Conservation (phyloP, 2,329 filamentous ascomycete species). For the Aspergillus floridensis region DNA sequence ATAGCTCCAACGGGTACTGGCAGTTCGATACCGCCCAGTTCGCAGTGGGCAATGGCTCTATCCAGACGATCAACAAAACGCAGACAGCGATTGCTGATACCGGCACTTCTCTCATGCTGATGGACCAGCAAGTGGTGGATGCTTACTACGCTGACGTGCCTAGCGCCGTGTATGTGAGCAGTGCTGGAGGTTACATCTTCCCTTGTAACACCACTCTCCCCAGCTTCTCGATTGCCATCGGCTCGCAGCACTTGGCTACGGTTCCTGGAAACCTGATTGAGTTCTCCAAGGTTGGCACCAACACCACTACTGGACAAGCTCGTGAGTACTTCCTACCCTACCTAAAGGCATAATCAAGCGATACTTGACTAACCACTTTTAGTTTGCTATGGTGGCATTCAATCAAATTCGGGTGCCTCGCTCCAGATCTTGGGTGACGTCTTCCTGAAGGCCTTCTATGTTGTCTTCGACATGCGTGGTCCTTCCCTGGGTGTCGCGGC, state of each 20-base stretch:
- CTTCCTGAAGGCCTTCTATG: conserved; percentile 60
- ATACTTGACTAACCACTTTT: conserved; percentile 14
- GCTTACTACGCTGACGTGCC: conserved; percentile 60
- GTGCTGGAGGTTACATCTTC: conserved; percentile 54
- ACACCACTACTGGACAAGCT: conserved; percentile 38
- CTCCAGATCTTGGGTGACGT: conserved; percentile 61
- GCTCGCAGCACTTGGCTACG: conserved; percentile 48
- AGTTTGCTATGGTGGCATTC: conserved; percentile 60
- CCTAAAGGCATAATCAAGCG: neutral
- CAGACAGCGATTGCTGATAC: conserved; percentile 63
- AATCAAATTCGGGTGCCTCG: conserved; percentile 55
- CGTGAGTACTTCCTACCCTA: conserved; percentile 30
- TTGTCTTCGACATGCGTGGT: conserved; percentile 55
- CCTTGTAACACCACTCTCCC: conserved; percentile 56
- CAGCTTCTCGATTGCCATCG: conserved; percentile 55
- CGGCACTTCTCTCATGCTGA: conserved; percentile 64
- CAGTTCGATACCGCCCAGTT: conserved; percentile 60
- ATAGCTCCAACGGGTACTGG: conserved; percentile 67
- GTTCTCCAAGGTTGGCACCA: conserved; percentile 52
- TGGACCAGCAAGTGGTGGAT: conserved; percentile 55
- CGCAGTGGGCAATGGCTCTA: conserved; percentile 48
- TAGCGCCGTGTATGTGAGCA: conserved; percentile 47
- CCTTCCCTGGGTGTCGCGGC: conserved; percentile 54
- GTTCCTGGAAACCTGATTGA: conserved; percentile 57
- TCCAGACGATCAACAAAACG: conserved; percentile 33